These are phyloP conservation scores for Schizosaccharomyces versatilis DNA, from an alignment of 1,139 yeast species.

Conservation along the genomic window DNA sequence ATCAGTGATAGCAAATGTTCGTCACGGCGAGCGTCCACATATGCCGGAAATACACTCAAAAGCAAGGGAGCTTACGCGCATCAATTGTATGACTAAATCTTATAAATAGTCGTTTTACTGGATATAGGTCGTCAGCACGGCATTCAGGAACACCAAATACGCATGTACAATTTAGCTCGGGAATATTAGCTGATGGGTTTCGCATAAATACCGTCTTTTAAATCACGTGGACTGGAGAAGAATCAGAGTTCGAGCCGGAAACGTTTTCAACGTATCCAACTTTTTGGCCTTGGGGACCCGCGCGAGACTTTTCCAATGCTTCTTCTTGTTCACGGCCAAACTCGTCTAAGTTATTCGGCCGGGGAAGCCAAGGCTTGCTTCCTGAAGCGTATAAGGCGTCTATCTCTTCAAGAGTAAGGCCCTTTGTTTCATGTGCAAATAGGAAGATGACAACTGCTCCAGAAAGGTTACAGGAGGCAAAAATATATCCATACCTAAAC, in stretches of 20 bases:
- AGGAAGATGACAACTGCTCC: conserved; percentile 21
- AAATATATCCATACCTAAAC: conserved; percentile 8
- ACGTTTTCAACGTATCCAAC: neutral
- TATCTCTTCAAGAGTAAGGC: conserved; percentile 35
- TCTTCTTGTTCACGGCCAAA: neutral
- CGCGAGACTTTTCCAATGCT: neutral
- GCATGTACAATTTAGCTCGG: too few species aligned
- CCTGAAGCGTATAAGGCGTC: conserved; percentile 25
- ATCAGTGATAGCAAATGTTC: too few species aligned
- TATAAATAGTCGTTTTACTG: too few species aligned
- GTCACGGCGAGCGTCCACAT: too few species aligned
- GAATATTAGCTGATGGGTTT: too few species aligned
- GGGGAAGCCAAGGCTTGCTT: neutral
- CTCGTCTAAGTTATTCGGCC: neutral
- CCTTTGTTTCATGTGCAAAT: conserved; percentile 38
- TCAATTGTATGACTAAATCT: too few species aligned
- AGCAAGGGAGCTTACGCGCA: too few species aligned
- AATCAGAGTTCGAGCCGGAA: neutral
- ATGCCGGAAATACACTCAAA: too few species aligned
- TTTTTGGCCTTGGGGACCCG: neutral
- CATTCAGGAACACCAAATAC: too few species aligned
- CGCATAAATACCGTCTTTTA: too few species aligned
- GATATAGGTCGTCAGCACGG: too few species aligned
- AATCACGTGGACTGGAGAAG: too few species aligned
- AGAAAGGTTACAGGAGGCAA: conserved; percentile 22